phyloP scores from a whole-genome alignment of 2,329 filamentous ascomycete species.

The Sporothrix schenckii region DNA sequence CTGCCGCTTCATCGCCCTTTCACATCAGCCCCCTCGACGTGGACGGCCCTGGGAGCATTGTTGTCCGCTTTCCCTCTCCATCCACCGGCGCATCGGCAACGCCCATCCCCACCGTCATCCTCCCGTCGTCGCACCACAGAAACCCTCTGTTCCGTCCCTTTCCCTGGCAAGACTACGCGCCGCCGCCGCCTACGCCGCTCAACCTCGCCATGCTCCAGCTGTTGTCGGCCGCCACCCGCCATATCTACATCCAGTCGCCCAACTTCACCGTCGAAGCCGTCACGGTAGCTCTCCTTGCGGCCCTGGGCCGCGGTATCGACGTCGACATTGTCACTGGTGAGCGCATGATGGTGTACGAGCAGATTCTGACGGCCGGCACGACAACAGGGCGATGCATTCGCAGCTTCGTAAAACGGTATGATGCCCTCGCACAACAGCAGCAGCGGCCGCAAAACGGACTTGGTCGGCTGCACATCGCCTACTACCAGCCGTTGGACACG shows the following conservation, averaged over 20 bases:
- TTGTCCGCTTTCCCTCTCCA: conserved; percentile 33
- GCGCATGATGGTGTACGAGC: conserved; percentile 75
- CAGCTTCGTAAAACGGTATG: conserved; percentile 61
- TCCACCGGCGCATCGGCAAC: background rate
- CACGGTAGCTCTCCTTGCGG: conserved; percentile 61
- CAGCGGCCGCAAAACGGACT: conserved; percentile 29
- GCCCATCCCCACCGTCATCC: conserved; percentile 56
- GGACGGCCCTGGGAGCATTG: conserved; percentile 33
- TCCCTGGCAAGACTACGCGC: conserved; percentile 52
- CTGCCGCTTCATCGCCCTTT: background rate
- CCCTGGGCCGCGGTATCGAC: conserved; percentile 66
- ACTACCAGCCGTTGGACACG: conserved; percentile 51
- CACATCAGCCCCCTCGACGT: conserved; percentile 28
- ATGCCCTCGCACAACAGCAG: conserved; percentile 34
- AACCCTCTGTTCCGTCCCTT: conserved; percentile 67
- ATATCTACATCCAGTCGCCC: conserved; percentile 73
- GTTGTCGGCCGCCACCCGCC: conserved; percentile 58
- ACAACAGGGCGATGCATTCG: conserved; percentile 68
- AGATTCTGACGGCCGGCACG: conserved; percentile 76
- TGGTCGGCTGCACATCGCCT: conserved; percentile 61
- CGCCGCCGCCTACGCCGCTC: conserved; percentile 62
- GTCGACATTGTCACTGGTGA: conserved; percentile 69
- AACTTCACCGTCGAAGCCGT: conserved; percentile 73
- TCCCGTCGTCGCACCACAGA: conserved; percentile 73
- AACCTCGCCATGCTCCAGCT: conserved; percentile 67